Evolutionary conservation across 2,329 filamentous ascomycete genomes (phyloP).

Genomic region (Apiospora saccharicola): DNA sequence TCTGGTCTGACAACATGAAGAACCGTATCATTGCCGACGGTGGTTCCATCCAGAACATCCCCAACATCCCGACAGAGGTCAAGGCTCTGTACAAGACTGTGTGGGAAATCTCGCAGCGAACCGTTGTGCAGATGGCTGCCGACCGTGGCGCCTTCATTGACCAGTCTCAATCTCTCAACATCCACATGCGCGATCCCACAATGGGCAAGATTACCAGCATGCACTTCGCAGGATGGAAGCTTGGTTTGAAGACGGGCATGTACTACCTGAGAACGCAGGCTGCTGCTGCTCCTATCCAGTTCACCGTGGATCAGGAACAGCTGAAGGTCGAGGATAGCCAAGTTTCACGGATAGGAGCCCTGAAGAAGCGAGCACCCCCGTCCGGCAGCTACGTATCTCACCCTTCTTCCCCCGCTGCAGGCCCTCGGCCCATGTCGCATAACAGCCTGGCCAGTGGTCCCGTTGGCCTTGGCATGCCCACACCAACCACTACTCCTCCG

Average conservation of each 20-base stretch:
- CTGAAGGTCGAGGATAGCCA: constrained; percentile 87
- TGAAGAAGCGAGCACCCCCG: constrained; percentile 75
- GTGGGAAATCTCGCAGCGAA: constrained; percentile 98
- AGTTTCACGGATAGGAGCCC: constrained; percentile 66
- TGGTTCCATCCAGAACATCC: constrained; percentile 95
- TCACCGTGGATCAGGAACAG: constrained; percentile 97
- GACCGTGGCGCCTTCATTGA: constrained; percentile 99
- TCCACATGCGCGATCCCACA: constrained; percentile 98
- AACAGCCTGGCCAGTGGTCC: constrained; percentile 46
- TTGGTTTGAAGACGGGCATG: constrained; percentile 99
- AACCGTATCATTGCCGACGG: constrained; percentile 99
- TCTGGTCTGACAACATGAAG: constrained; percentile 99
- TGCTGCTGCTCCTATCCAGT: constrained; percentile 95
- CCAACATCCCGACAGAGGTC: constrained; percentile 94
- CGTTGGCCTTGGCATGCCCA: constrained; percentile 74
- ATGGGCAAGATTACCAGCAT: constrained; percentile 99
- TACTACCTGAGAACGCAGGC: constrained; percentile 99
- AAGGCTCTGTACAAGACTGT: constrained; percentile 99
- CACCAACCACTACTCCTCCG: constrained; percentile 72
- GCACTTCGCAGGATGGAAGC: constrained; percentile 99
- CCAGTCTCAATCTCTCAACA: constrained; percentile 98
- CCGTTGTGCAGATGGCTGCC: constrained; percentile 95
- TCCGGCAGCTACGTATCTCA: constrained; percentile 65
- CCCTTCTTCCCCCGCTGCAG: constrained; percentile 67
- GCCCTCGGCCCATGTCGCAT: constrained; percentile 62